Base-by-base conservation (phyloP, 805 yeast genomes). In the Starmera pachycereana region DNA sequence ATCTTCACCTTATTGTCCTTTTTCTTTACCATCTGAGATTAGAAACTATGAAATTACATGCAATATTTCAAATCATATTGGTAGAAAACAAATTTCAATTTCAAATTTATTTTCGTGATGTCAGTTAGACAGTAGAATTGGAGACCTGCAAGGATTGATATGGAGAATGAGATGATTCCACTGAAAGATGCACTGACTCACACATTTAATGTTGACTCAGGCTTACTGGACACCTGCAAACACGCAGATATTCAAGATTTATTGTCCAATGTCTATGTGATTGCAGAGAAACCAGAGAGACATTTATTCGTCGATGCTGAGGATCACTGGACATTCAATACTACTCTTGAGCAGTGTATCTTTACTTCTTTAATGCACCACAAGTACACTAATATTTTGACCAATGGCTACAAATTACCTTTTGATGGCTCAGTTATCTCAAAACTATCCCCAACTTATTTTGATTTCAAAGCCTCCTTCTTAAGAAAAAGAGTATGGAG, bases 401-500 rank as follows among this genome's bases (percentile, higher is more conserved):
- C 61, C 0, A 48, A 51, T 35, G 83, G 81, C 0, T 73, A 71
- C 44, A 48, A 48, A 4, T 56, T 63, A 36, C 68, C 67, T 1
- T 43, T 48, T 2, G 50, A 44, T 5, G 44, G 50, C 8, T 43
- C 60, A 8, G 51, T 61, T 0, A 47, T 55, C 7, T 51, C 60
- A 7, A 42, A 38, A 4, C 46, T 62, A 35, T 61, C 61, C 35
- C 58, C 68, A 30, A 45, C 49, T 2, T 54, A 60, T 6, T 51
- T 58, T 8, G 73, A 68, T 44, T 56, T 66, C n/a, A 57, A 58
- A 19, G 63, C 65, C 3, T 57, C 63, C 13, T 39, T 54, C 2
- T 44, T 81, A 14, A 76, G 74, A 42, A 51, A 62, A 4, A 47
- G 59, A 4, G 44, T 52, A 3, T 78, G 84, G 76, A 63, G 63